Evolutionary conservation across 2,329 filamentous ascomycete genomes (phyloP).

Genomic region (Ceratocystiopsis sp.): DNA sequence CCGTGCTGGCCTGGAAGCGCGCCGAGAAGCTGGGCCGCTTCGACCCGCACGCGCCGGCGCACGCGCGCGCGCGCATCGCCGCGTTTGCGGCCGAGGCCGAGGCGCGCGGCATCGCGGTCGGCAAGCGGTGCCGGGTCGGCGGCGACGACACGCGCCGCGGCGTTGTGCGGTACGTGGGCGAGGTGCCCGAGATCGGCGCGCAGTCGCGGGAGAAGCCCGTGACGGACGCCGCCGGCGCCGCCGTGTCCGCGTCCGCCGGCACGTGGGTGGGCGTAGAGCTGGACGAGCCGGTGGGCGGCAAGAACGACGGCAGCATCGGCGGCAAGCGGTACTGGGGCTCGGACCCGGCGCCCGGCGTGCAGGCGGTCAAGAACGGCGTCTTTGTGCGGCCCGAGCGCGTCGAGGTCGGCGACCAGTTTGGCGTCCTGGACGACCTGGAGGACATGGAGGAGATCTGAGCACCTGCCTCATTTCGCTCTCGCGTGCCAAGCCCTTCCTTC

Average conservation of each 20-base stretch:
- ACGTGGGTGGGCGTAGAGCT: slow-evolving; percentile 59
- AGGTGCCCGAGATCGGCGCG: slow-evolving; percentile 47
- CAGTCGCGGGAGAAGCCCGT: background rate
- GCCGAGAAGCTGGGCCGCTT: slow-evolving; percentile 91
- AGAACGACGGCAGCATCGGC: slow-evolving; percentile 55
- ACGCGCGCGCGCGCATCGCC: slow-evolving; percentile 54
- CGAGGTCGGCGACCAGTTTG: slow-evolving; percentile 53
- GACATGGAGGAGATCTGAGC: slow-evolving; percentile 57
- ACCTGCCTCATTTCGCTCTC: no score
- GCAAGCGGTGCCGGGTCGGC: slow-evolving; percentile 47
- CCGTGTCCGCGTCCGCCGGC: slow-evolving; percentile 19
- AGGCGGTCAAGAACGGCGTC: slow-evolving; percentile 49
- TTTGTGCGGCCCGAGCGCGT: slow-evolving; percentile 66
- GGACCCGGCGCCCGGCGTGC: slow-evolving; percentile 24
- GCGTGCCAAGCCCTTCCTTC: no score
- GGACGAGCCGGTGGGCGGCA: slow-evolving; percentile 69
- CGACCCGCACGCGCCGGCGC: slow-evolving; percentile 63
- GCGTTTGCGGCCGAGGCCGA: slow-evolving; percentile 54
- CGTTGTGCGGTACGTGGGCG: slow-evolving; percentile 52
- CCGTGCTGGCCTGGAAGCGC: slow-evolving; percentile 90
- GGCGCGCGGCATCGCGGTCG: slow-evolving; percentile 47
- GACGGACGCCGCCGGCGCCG: slow-evolving; percentile 24
- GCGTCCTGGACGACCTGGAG: slow-evolving; percentile 54
- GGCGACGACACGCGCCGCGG: slow-evolving; percentile 54
- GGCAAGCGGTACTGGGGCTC: slow-evolving; percentile 52